phyloP scores from a whole-genome alignment of 495 filamentous ascomycete genomes.

The Hapsidospora chrysogenum region DNA sequence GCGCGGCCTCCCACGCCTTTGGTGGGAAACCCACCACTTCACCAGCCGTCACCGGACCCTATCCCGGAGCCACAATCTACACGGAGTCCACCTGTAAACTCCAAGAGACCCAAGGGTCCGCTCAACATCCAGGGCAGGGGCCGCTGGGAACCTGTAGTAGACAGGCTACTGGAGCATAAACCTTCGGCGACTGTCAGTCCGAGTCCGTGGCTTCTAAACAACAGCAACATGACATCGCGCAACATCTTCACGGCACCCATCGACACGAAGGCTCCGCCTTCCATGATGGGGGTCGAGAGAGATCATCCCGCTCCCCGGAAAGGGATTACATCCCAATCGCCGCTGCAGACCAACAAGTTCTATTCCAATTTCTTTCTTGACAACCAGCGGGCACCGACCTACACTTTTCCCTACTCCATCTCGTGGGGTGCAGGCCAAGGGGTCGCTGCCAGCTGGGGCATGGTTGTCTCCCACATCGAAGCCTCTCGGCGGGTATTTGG shows the following conservation, averaged over 20 bases:
- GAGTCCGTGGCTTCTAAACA: too few species aligned
- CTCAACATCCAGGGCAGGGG: too few species aligned
- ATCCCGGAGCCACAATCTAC: too few species aligned
- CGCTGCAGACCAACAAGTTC: constrained; percentile 78
- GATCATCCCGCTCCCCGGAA: constrained; percentile 24
- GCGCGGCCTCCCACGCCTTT: too few species aligned
- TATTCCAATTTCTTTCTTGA: constrained; percentile 81
- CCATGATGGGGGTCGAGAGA: constrained; percentile 30
- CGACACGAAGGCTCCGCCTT: constrained; percentile 38
- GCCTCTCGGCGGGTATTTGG: constrained; percentile 46
- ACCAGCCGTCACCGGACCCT: too few species aligned
- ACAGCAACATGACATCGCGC: too few species aligned
- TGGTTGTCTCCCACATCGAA: constrained; percentile 60
- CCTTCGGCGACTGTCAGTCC: too few species aligned
- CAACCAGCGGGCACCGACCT: constrained; percentile 49
- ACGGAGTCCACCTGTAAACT: too few species aligned
- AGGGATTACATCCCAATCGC: constrained; percentile 24
- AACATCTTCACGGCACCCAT: constrained; percentile 41
- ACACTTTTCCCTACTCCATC: constrained; percentile 76
- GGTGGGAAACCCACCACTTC: too few species aligned
- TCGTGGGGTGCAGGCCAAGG: constrained; percentile 59
- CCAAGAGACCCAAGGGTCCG: too few species aligned
- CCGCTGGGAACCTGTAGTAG: too few species aligned
- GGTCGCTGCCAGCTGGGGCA: constrained; percentile 51
- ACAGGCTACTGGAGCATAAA: too few species aligned